Percentiles rank a stretch among this genome's conserved stretches.
Evolutionary conservation across 2,329 filamentous ascomycete species (phyloP).

Genomic region (Fusarium tuaranense): DNA sequence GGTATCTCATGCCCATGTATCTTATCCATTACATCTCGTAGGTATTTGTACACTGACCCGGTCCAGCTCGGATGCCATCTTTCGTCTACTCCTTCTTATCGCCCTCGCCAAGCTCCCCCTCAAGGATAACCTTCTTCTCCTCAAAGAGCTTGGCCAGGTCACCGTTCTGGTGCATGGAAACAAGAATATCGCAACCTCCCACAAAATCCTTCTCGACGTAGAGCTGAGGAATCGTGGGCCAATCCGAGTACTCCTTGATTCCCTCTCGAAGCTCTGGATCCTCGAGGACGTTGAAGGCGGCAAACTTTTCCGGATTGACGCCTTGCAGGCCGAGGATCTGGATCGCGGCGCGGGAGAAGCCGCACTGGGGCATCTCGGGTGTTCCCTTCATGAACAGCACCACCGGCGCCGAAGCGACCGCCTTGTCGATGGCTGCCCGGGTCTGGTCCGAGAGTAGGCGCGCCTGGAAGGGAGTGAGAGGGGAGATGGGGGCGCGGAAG

Average conservation of each 20-base stretch:
- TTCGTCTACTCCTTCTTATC: constrained; percentile 49
- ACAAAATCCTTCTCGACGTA: constrained; percentile 97
- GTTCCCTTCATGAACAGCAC: constrained; percentile 99
- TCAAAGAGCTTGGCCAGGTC: constrained; percentile 92
- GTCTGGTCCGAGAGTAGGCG: constrained; percentile 86
- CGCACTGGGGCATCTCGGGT: constrained; percentile 94
- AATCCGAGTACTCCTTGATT: constrained; percentile 99
- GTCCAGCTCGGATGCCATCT: neutral
- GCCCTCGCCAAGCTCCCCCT: constrained; percentile 58
- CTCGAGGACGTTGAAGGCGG: constrained; percentile 97
- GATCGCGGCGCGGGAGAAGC: constrained; percentile 94
- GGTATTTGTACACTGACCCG: constrained; percentile 41
- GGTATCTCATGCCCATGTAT: constrained; percentile 41
- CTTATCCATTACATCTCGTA: constrained; percentile 39
- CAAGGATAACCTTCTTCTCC: constrained; percentile 85
- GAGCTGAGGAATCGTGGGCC: constrained; percentile 97
- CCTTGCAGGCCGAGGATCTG: constrained; percentile 96
- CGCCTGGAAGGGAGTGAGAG: constrained; percentile 55
- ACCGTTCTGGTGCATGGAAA: constrained; percentile 97
- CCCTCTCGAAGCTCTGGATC: constrained; percentile 88
- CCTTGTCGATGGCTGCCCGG: constrained; percentile 87
- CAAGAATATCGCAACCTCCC: constrained; percentile 96
- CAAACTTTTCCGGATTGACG: constrained; percentile 94
- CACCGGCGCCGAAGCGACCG: constrained; percentile 87
- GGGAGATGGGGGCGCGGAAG: constrained; percentile 42